These are phyloP conservation scores for Escallonia rubra DNA, from an alignment of 129 eudicot genomes.

Conservation along the genomic window DNA sequence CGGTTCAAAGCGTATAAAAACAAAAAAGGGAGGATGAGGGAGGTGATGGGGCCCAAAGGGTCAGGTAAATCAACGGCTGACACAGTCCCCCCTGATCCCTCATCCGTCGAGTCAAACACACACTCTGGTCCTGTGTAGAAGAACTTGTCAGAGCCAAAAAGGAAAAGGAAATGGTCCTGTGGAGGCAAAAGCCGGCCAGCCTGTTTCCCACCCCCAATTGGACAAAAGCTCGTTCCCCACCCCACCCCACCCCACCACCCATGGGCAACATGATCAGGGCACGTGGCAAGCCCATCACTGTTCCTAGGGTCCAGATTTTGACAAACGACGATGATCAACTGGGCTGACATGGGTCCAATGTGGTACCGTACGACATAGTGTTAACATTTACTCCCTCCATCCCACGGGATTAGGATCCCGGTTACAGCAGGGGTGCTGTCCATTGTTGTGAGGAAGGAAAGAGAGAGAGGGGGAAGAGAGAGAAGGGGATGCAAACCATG, in stretches of 20 bases:
- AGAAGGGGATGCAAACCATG: too few relatives aligned
- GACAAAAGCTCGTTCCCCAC: neutral
- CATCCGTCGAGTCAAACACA: neutral
- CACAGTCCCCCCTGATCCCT: neutral
- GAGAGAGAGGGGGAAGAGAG: too few relatives aligned
- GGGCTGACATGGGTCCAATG: too few relatives aligned
- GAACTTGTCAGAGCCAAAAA: too few relatives aligned
- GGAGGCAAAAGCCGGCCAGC: slow-evolving; percentile 10
- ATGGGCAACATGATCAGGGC: neutral
- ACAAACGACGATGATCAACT: too few relatives aligned
- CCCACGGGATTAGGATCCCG: too few relatives aligned
- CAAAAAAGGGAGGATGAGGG: neutral
- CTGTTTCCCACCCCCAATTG: slow-evolving; percentile 2
- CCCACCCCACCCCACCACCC: neutral
- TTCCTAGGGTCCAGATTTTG: too few relatives aligned
- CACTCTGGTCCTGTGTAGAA: neutral
- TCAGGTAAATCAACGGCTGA: neutral
- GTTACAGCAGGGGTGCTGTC: too few relatives aligned
- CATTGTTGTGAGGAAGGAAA: too few relatives aligned
- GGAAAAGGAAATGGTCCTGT: neutral
- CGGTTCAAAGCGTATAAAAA: too few relatives aligned
- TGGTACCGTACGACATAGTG: too few relatives aligned
- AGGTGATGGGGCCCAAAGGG: neutral
- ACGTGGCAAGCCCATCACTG: neutral
- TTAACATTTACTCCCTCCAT: too few relatives aligned